Conservation (phyloP, 2,329 filamentous ascomycete species). For the Talaromyces funiculosus region DNA sequence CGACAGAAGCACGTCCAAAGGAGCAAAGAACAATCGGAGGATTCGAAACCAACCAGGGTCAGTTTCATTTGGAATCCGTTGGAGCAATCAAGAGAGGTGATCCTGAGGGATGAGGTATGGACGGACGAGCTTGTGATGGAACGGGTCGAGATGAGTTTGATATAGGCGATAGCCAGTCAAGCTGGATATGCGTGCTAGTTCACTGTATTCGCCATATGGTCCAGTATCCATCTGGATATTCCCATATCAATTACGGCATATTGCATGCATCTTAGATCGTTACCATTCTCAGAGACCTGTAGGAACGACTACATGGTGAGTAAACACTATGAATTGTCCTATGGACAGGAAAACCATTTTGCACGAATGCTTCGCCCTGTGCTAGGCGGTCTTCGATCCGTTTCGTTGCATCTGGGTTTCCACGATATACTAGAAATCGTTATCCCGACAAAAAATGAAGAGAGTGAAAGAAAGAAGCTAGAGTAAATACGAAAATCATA, state of each 20-base stretch:
- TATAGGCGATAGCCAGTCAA: neutral
- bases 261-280: neutral
- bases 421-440: conserved; percentile 26
- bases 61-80: neutral
- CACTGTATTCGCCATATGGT: neutral
- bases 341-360: conserved; percentile 33
- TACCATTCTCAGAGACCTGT: neutral
- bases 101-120: neutral
- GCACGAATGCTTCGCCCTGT: conserved; percentile 27
- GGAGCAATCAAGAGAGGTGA: neutral
- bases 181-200: too few relatives aligned
- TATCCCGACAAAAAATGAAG: too few relatives aligned
- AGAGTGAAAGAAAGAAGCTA: too few relatives aligned
- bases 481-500: too few relatives aligned
- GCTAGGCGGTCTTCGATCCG: conserved; percentile 38
- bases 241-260: neutral
- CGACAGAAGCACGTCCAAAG: neutral
- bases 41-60: neutral
- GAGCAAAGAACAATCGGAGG: neutral
- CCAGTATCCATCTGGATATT: neutral
- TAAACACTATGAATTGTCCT: too few relatives aligned
- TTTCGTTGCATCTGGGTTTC: conserved; percentile 33
- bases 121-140: neutral
- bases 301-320: too few relatives aligned
- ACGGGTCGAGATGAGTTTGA: neutral